Conservation (phyloP, 768 basidiomycete genomes). For the Rhizopogon sp. region DNA sequence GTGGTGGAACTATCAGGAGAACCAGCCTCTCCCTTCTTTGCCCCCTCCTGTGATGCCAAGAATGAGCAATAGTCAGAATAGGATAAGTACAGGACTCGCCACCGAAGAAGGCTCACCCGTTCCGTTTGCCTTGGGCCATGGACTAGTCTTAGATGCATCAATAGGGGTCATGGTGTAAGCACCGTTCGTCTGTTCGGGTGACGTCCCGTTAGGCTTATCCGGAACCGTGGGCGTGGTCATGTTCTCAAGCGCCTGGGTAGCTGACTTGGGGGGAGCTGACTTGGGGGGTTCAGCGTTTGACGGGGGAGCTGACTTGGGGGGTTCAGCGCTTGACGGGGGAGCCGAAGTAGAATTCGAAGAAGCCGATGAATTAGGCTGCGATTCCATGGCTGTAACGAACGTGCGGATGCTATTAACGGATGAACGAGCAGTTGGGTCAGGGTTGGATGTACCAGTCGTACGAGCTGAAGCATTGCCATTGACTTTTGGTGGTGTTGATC, state of each 20-base stretch:
- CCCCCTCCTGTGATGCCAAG: slow-evolving; percentile 14
- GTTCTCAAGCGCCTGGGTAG: neutral
- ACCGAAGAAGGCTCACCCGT: slow-evolving; percentile 27
- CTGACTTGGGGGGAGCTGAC: neutral
- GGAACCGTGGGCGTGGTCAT: slow-evolving; percentile 7
- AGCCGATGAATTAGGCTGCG: slow-evolving; percentile 2
- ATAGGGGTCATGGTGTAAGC: neutral
- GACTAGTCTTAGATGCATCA: slow-evolving; percentile 1
- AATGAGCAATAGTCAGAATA: slow-evolving; percentile 28
- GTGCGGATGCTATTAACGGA: slow-evolving; percentile 20
- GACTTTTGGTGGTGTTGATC: slow-evolving; percentile 11
- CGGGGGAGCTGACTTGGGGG: neutral
- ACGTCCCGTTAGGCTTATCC: slow-evolving; percentile 6
- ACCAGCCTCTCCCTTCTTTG: neutral
- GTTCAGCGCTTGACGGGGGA: neutral
- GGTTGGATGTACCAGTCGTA: slow-evolving; percentile 25
- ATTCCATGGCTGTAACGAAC: slow-evolving; percentile 10
- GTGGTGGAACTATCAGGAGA: slow-evolving; percentile 9
- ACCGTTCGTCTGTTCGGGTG: neutral
- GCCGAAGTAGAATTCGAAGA: neutral
- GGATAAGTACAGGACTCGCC: slow-evolving; percentile 19
- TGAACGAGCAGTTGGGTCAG: slow-evolving; percentile 16
- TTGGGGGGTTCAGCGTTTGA: neutral
- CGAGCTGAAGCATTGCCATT: slow-evolving; percentile 16
- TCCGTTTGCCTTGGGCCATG: slow-evolving; percentile 7